A percentile compares a stretch with the other conserved stretches of the same genome.
phyloP scores from a whole-genome alignment of 208 protist species.

The Crithidia bombi region DNA sequence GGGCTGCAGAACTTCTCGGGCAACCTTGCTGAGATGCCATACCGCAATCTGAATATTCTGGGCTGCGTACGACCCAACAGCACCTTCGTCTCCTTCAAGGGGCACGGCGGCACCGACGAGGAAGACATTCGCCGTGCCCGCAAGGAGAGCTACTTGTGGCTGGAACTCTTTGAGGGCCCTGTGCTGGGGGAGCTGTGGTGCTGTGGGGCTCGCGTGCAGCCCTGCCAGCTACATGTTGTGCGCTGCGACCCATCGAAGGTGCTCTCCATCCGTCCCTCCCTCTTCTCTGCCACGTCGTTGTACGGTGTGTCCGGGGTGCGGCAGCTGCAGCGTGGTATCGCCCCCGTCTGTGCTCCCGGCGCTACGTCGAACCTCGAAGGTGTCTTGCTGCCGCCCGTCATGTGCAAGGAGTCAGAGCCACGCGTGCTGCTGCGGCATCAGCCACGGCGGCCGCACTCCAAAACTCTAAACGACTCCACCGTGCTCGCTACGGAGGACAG shows the following conservation, averaged over 20 bases:
- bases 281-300: constrained; percentile 71
- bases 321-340: constrained; percentile 50
- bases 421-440: constrained; percentile 19
- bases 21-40: constrained; percentile 27
- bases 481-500: constrained; percentile 24
- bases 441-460: constrained; percentile 5
- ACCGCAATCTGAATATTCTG: constrained; percentile 54
- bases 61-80: constrained; percentile 54
- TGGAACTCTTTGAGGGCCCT: constrained; percentile 71
- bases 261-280: constrained; percentile 45
- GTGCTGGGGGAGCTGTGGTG: constrained; percentile 82
- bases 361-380: constrained; percentile 67
- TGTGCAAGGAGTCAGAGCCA: constrained; percentile 59
- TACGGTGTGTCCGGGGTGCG: constrained; percentile 63
- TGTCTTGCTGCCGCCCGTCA: constrained; percentile 70
- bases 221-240: constrained; percentile 84
- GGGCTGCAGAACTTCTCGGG: constrained; percentile 30
- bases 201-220: constrained; percentile 80
- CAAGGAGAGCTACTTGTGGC: constrained; percentile 75
- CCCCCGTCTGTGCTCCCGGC: constrained; percentile 52
- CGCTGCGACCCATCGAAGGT: constrained; percentile 55
- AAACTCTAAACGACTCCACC: constrained; percentile 32
- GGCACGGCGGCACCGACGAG: constrained; percentile 5
- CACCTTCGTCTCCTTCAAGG: constrained; percentile 3
- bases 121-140: constrained; percentile 36